Evolutionary conservation across 2,329 filamentous ascomycete species (phyloP).

Genomic region (Trichoderma koningiopsis): DNA sequence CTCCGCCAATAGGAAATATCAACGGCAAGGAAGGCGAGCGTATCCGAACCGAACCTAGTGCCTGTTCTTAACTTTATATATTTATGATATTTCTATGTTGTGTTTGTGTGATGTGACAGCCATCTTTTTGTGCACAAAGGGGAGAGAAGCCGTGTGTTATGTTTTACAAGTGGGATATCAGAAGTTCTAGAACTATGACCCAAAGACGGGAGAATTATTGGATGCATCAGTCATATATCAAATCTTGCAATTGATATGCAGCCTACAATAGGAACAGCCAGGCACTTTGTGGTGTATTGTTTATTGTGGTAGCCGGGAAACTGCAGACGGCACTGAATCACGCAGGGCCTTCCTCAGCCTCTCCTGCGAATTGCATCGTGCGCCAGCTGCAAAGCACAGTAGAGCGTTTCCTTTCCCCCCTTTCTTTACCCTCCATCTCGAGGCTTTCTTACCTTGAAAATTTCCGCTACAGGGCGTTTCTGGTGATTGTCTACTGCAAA

Average conservation of each 20-base stretch:
- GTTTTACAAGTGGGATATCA: neutral
- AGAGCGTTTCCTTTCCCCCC: neutral
- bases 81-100: neutral
- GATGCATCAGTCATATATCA: neutral
- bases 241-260: neutral
- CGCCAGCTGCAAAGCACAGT: neutral
- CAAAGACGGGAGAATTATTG: neutral
- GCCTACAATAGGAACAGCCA: neutral
- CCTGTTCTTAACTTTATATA: neutral
- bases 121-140: neutral
- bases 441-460: neutral
- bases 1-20: neutral
- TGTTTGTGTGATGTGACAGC: neutral
- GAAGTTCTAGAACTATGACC: neutral
- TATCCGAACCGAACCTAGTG: neutral
- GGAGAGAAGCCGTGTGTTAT: neutral
- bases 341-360: neutral
- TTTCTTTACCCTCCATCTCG: neutral
- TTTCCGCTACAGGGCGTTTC: neutral
- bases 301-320: neutral
- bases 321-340: slow-evolving; percentile 14
- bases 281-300: neutral
- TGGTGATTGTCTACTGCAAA: neutral
- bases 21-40: neutral
- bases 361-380: neutral